Conservation (phyloP, 345 rosid species). For the Eucalyptus globulus region DNA sequence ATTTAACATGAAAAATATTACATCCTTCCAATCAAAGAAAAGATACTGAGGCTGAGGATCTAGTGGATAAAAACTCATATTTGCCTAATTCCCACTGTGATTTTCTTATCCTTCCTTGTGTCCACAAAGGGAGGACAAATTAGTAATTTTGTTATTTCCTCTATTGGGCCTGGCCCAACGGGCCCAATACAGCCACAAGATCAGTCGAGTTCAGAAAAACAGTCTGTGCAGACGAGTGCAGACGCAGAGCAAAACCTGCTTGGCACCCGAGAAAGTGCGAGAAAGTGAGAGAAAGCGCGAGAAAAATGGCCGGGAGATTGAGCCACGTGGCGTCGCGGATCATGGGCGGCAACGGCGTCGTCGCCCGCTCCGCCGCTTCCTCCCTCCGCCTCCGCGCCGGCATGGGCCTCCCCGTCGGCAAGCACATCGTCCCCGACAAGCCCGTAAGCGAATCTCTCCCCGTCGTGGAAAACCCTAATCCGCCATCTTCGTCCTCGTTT, state of each 20-base stretch:
- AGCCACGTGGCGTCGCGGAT: conserved; percentile 64
- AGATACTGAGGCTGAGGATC: neutral
- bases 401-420: conserved; percentile 94
- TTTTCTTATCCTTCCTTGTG: neutral
- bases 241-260: neutral
- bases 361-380: conserved; percentile 57
- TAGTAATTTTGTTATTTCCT: neutral
- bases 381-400: conserved; percentile 87
- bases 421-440: conserved; percentile 91
- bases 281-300: neutral
- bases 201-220: neutral
- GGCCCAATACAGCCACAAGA: neutral
- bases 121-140: neutral
- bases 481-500: neutral
- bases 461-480: neutral
- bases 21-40: neutral
- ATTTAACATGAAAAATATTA: neutral
- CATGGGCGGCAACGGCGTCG: conserved; percentile 86
- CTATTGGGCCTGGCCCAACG: neutral
- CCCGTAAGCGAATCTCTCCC: conserved; percentile 34
- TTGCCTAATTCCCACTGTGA: neutral
- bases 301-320: conserved; percentile 72
- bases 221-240: neutral
- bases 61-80: accelerated
- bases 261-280: neutral